Base-by-base conservation (phyloP, 202 grass and related monocot species). In the Schoenoplectus tabernaemontani region DNA sequence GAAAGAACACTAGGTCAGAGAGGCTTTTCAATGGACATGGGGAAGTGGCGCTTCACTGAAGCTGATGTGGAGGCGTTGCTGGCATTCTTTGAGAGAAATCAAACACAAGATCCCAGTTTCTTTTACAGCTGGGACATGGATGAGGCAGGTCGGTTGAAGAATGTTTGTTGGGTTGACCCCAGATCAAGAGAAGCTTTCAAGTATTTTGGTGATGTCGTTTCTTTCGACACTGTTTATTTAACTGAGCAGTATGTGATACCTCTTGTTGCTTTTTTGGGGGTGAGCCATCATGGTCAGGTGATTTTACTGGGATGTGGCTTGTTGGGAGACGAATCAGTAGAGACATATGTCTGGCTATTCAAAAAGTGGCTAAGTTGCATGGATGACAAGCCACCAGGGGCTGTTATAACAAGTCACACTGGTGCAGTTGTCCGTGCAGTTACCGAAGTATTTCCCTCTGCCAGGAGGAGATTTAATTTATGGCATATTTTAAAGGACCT, bases 401-500 rank as follows among this genome's bases (percentile, higher is more conserved):
- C 88, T 78, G 91, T 97, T 74, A 88, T 97, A 48, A 93, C 93
- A 2, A 84, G 84, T n/a, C 93, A 93, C 61, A 83, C 87, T 47
- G 71, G 85, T 74, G 74, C 88, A 24, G 86, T 97, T 58, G 83
- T 80, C 5, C 88, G 79, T 88, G 89, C 90, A 58, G 87, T 86
- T 76, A 64, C 74, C 17, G 79, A 91, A 24, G 91, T 87, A 79
- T 90, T 97, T 78, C 85, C 85, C 54, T 71, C 80, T 86, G 83
- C 89, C 63, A 82, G 79, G 73, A 87, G 89, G 81, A 84, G 91
- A 61, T 93, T 89, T 86, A 87, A 92, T 78, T 86, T 97, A 78
- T 93, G 89, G 93, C 90, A 93, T 88, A 97, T 97, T 78, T 84
- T 93, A 87, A 97, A 91, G 84, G 89, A 86, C 69, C 79, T 97